These are phyloP conservation scores for Annulohypoxylon moriforme DNA, from an alignment of 495 filamentous ascomycete genomes.

Conservation along the genomic window DNA sequence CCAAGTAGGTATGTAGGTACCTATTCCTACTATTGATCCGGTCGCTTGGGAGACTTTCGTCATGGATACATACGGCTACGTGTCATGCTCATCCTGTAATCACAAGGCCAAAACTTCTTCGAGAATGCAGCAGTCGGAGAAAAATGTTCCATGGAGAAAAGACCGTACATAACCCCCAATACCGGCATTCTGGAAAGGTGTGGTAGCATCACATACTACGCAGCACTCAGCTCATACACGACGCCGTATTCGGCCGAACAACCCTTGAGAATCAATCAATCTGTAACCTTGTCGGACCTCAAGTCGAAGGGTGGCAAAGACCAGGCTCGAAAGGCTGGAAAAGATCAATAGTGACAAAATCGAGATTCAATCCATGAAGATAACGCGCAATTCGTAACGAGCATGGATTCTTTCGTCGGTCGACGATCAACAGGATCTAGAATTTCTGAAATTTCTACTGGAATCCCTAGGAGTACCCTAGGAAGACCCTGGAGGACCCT, in stretches of 20 bases:
- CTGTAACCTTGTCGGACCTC: not conserved
- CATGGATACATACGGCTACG: not conserved
- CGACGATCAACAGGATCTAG: constrained; percentile 7
- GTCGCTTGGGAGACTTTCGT: not conserved
- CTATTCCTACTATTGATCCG: no score
- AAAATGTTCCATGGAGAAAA: not conserved
- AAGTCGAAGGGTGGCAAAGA: not conserved
- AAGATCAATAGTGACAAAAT: constrained; percentile 8
- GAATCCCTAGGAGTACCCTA: no score
- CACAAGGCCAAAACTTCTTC: not conserved
- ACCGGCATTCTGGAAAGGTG: constrained; percentile 15
- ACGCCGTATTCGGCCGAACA: constrained; percentile 2
- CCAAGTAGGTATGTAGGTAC: not conserved
- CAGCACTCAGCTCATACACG: not conserved
- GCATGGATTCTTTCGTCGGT: constrained; percentile 8
- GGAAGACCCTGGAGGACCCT: not conserved
- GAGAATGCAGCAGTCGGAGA: not conserved
- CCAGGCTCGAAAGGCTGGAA: not conserved
- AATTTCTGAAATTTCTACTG: not conserved
- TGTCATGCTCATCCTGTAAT: not conserved
- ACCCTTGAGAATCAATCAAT: constrained; percentile 1
- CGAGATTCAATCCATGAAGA: constrained; percentile 34
- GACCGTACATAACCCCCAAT: not conserved
- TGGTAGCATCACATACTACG: constrained; percentile 4
- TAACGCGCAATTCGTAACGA: not conserved